Evolutionary conservation across 768 basidiomycete genomes (phyloP), one percentile per base, ranked within the genome.

Genomic region (Leccinum truebloodii): DNA sequence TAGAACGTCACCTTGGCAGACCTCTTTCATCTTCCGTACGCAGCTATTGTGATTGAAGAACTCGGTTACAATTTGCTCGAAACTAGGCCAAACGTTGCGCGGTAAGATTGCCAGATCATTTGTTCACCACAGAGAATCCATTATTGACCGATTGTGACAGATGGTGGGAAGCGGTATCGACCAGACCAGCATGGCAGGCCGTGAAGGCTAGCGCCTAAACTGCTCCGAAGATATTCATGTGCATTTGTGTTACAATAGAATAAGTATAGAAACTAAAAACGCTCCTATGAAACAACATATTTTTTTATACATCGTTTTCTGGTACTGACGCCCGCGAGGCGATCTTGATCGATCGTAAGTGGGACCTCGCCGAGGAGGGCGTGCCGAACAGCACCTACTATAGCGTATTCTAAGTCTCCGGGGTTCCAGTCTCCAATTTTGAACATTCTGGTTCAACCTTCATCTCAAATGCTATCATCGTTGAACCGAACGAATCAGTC

Each of bases 81-180:
- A 44, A 62, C 24, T 35, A 59, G 71, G 13, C 71, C 69, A 12
- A 68, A 72, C 44, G 71, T 72, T 24, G 64, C 58, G 37, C 72
- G 73, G 71, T 72, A 44, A 46, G 70, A 4, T 28, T 20, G 12
- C 7, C 14, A 13, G 14, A 34, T 32, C 20, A 0, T 53, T 34
- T 52, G 30, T 4, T 37, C 51, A 52, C 52, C 14, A 14, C 46
- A 24, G 26, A 13, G 24, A 10, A 24, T 16, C 18, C 37, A 10
- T 26, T 16, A 10, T 39, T 62, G 10, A 55, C 18, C 26, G 3
- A 6, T 34, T 6, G n/a, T 41, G 35, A 22, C 58, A 79, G 82
- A 72, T 86, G 84, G 84, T 85, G 79, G 78, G 77, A 79, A 57
- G 81, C 78, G 20, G 70, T 86, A 51, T 71, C 73, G 12, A 71